Evolutionary conservation across 1,284 basidiomycete species (phyloP).

Genomic region (Irpex lacteus): DNA sequence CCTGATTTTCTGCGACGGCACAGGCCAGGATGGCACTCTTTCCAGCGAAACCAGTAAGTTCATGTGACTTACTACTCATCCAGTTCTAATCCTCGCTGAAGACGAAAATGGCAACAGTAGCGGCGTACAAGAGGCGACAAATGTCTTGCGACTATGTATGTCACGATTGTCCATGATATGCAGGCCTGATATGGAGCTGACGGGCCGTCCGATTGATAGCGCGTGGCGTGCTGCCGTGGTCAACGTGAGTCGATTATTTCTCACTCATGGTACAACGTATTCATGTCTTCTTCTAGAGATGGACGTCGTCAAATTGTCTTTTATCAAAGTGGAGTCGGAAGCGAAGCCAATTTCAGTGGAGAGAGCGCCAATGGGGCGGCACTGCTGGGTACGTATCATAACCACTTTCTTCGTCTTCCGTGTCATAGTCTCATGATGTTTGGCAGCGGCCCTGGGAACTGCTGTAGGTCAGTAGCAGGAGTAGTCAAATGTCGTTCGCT

Average conservation of each 20-base stretch:
- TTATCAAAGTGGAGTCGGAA: slow-evolving; percentile 26
- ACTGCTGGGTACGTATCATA: slow-evolving; percentile 3
- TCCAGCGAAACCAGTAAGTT: slow-evolving; percentile 1
- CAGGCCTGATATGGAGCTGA: not conserved
- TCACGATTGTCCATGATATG: not conserved
- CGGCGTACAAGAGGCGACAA: slow-evolving; percentile 3
- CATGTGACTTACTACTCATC: not conserved
- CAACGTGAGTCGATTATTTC: not conserved
- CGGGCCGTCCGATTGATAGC: not conserved
- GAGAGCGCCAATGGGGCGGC: slow-evolving; percentile 5
- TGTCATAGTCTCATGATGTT: not conserved
- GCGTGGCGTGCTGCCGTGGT: not conserved
- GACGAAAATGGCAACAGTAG: not conserved
- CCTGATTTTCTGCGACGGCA: slow-evolving; percentile 9
- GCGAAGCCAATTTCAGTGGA: slow-evolving; percentile 21
- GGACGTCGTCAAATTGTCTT: slow-evolving; percentile 19
- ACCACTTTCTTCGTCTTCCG: not conserved
- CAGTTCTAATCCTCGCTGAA: not conserved
- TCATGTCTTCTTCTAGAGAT: not conserved
- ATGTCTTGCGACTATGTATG: slow-evolving; percentile 4
- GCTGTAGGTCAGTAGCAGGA: slow-evolving; percentile 14
- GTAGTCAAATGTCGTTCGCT: not conserved
- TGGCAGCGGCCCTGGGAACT: slow-evolving; percentile 18
- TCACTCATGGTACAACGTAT: not conserved
- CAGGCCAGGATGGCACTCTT: slow-evolving; percentile 2